These are phyloP conservation scores for Diaporthe caulivora DNA, from an alignment of 2,329 filamentous ascomycete genomes.

Conservation along the genomic window DNA sequence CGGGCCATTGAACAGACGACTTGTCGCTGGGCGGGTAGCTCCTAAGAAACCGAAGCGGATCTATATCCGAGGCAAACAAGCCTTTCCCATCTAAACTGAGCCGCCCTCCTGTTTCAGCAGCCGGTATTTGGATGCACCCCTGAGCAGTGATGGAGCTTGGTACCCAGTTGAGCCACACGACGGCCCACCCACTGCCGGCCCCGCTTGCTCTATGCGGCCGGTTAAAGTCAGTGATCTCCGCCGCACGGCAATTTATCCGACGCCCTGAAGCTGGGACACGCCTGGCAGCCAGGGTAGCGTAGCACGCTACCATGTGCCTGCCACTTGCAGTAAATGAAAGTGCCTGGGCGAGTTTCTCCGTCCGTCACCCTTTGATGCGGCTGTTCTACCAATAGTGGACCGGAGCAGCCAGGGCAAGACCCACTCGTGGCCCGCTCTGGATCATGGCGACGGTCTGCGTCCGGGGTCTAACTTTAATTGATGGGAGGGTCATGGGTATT, in stretches of 20 bases:
- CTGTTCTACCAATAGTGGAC: conserved; percentile 3
- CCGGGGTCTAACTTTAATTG: conserved; percentile 18
- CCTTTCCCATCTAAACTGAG: conserved; percentile 18
- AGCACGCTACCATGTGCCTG: conserved; percentile 1
- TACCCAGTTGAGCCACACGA: conserved; percentile 13
- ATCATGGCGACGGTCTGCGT: background rate
- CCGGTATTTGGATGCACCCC: conserved; percentile 12
- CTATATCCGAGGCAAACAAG: conserved; percentile 18
- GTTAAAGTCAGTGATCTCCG: background rate
- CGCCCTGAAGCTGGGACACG: conserved; percentile 8
- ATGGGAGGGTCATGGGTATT: conserved; percentile 8
- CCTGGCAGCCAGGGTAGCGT: background rate
- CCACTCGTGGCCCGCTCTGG: background rate
- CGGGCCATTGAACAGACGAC: background rate
- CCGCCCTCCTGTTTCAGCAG: conserved; percentile 24
- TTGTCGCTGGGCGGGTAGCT: background rate
- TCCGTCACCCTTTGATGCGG: background rate
- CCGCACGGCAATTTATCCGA: conserved; percentile 16
- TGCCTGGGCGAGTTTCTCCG: conserved; percentile 1
- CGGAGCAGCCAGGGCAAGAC: background rate
- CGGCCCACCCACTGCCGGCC: background rate
- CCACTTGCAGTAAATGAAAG: conserved; percentile 16
- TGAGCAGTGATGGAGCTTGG: background rate
- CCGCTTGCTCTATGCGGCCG: conserved; percentile 11
- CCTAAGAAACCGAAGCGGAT: background rate